phyloP scores from a whole-genome alignment of 805 yeast species.

The Lipomyces sp. region DNA sequence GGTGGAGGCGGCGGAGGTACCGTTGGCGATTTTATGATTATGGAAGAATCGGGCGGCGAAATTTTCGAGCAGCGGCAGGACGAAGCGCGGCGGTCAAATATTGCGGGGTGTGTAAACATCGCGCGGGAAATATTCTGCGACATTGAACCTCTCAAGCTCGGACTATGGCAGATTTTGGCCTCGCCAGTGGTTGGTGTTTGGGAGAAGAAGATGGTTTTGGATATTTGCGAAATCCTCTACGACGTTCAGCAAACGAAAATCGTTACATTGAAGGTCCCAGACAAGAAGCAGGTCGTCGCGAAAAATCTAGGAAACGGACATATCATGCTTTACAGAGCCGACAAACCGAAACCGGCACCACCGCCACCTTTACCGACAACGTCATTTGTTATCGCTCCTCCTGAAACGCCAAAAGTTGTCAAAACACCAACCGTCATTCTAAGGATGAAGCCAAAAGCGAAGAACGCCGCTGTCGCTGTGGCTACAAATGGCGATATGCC shows the following conservation, averaged over 20 bases:
- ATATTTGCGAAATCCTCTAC: conserved; percentile 62
- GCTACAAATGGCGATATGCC: too few species aligned
- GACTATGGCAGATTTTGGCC: conserved; percentile 63
- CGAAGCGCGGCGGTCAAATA: conserved; percentile 58
- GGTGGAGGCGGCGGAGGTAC: conserved; percentile 31
- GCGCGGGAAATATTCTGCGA: conserved; percentile 56
- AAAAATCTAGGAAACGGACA: conserved; percentile 51
- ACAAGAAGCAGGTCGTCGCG: conserved; percentile 60
- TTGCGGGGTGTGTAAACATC: conserved; percentile 63
- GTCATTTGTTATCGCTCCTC: too few species aligned
- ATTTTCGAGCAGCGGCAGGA: conserved; percentile 56
- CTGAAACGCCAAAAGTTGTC: too few species aligned
- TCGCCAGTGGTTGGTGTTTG: conserved; percentile 60
- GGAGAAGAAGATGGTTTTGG: conserved; percentile 61
- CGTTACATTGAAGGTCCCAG: conserved; percentile 65
- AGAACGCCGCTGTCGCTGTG: too few species aligned
- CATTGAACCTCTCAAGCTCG: conserved; percentile 51
- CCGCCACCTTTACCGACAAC: too few species aligned
- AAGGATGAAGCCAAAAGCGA: too few species aligned
- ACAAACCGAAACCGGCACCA: too few species aligned
- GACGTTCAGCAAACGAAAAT: conserved; percentile 56
- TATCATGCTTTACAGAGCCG: conserved; percentile 44
- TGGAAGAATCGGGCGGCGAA: conserved; percentile 51
- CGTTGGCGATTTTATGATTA: conserved; percentile 48
- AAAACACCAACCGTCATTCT: too few species aligned